Evolutionary conservation across 1,284 basidiomycete species (phyloP).

Genomic region (Cronartium quercuum): DNA sequence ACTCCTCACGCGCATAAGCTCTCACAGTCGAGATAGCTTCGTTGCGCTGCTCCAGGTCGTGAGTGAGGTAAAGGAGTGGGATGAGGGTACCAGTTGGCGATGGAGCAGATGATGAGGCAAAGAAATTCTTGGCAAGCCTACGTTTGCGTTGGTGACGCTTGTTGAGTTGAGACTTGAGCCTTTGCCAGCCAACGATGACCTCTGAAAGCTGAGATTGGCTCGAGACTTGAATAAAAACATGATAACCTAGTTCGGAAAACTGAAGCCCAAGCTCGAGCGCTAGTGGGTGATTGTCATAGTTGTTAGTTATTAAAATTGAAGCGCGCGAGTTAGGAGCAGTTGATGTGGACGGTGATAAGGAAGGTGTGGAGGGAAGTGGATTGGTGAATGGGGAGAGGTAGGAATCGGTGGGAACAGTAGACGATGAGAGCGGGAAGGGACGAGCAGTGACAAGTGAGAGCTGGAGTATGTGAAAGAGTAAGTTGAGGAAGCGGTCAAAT

Average conservation of each 20-base stretch:
- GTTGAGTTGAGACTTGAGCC: constrained; percentile 3
- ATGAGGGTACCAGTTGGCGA: neutral
- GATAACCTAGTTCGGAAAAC: constrained; percentile 1
- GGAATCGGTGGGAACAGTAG: neutral
- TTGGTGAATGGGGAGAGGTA: neutral
- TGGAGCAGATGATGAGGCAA: neutral
- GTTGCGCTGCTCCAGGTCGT: neutral
- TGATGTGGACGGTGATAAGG: neutral
- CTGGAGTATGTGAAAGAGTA: neutral
- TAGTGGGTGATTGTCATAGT: constrained; percentile 10
- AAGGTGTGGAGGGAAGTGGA: neutral
- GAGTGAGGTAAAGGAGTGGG: neutral
- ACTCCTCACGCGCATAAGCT: neutral
- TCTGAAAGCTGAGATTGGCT: constrained; percentile 4
- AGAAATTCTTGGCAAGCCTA: neutral
- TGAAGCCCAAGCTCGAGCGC: neutral
- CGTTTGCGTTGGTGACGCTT: neutral
- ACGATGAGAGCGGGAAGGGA: neutral
- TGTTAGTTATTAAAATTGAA: constrained; percentile 8
- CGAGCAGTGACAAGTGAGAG: neutral
- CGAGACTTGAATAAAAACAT: constrained; percentile 18
- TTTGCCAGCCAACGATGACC: constrained; percentile 13
- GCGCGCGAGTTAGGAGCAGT: neutral
- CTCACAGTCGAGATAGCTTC: neutral
- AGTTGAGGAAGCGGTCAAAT: neutral